A percentile compares a stretch with the other conserved stretches of the same genome.
phyloP scores from a whole-genome alignment of 495 filamentous ascomycete species.

The Penicillium argentinense region DNA sequence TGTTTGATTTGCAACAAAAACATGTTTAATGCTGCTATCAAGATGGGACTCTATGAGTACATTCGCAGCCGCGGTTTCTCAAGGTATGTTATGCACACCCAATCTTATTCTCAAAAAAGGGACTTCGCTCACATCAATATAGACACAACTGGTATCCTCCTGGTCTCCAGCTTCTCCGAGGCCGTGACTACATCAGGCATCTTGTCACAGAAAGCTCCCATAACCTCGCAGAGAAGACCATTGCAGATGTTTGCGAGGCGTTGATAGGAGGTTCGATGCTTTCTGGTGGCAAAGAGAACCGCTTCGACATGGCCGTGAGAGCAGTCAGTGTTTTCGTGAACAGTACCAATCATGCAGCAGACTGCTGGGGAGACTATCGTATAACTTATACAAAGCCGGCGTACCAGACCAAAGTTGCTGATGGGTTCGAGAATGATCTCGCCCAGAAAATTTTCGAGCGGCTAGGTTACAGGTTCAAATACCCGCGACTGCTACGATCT shows the following conservation, averaged over 20 bases:
- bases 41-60: constrained; percentile 66
- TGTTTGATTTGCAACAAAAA: constrained; percentile 89
- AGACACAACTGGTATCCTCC: constrained; percentile 75
- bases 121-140: background rate
- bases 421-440: constrained; percentile 60
- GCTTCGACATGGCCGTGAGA: constrained; percentile 77
- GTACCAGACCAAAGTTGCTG: constrained; percentile 61
- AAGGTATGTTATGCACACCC: constrained; percentile 42
- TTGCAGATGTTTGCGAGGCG: constrained; percentile 97
- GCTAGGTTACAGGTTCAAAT: constrained; percentile 77
- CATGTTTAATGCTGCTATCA: constrained; percentile 70
- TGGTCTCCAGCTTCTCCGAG: constrained; percentile 62
- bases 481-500: constrained; percentile 73
- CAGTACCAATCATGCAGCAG: constrained; percentile 64
- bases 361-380: constrained; percentile 69
- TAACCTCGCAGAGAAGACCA: constrained; percentile 78
- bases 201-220: constrained; percentile 57
- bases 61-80: constrained; percentile 83
- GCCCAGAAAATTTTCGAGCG: constrained; percentile 61
- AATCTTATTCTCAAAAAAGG: background rate
- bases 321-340: constrained; percentile 78
- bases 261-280: constrained; percentile 88
- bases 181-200: constrained; percentile 58
- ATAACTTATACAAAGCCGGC: constrained; percentile 65
- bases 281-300: constrained; percentile 52